phyloP scores from a whole-genome alignment of 2,329 filamentous ascomycete genomes.

The Ceratocystis alfenasii region DNA sequence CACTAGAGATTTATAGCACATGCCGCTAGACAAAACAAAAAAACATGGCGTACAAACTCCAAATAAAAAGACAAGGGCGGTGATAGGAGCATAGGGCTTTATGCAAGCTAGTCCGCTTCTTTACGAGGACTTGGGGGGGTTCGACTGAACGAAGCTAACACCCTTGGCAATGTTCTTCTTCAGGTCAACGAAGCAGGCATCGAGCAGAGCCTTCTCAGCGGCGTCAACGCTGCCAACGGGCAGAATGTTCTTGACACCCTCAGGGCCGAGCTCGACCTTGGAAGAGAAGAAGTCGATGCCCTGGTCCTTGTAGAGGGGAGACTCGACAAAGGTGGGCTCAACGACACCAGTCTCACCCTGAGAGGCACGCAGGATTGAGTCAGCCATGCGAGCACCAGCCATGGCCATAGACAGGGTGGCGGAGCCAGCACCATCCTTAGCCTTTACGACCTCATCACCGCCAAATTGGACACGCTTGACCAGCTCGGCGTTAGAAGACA shows the following conservation, averaged over 20 bases:
- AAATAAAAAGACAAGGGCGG: constrained; percentile 13
- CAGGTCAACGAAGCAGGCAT: constrained; percentile 70
- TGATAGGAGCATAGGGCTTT: neutral
- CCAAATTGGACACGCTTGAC: constrained; percentile 96
- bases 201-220: constrained; percentile 79
- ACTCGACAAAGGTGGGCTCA: constrained; percentile 95
- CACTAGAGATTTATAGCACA: constrained; percentile 19
- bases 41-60: constrained; percentile 18
- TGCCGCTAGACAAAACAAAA: constrained; percentile 11
- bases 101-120: neutral
- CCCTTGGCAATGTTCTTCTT: constrained; percentile 96
- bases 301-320: constrained; percentile 95
- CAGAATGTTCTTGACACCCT: constrained; percentile 89
- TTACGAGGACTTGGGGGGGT: constrained; percentile 22
- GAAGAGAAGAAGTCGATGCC: constrained; percentile 95
- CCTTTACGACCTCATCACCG: constrained; percentile 97
- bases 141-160: constrained; percentile 42
- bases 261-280: constrained; percentile 88
- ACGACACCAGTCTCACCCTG: constrained; percentile 90
- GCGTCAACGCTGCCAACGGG: constrained; percentile 74
- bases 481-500: constrained; percentile 66
- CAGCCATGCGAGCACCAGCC: constrained; percentile 73
- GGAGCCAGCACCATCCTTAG: constrained; percentile 94
- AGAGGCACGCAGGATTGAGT: constrained; percentile 82
- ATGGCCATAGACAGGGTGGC: constrained; percentile 98